Evolutionary conservation across 1,284 basidiomycete genomes (phyloP).

Genomic region (Pseudozyma sp.): DNA sequence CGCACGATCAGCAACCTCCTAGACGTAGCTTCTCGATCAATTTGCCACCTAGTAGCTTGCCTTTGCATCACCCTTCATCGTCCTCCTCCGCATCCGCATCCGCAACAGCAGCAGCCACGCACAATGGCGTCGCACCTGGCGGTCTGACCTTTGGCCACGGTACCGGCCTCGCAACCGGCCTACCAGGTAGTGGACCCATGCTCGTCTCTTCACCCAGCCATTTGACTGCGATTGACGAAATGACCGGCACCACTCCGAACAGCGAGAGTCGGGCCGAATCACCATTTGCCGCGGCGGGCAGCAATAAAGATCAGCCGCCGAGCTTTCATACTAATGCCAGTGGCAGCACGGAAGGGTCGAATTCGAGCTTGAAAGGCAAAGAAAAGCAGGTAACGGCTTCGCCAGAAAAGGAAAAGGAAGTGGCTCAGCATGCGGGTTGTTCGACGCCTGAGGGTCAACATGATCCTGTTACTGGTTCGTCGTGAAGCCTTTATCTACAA

Average conservation of each 20-base stretch:
- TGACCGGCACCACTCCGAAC: slow-evolving; percentile 22
- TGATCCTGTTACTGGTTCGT: slow-evolving; percentile 16
- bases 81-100: no score
- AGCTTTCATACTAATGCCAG: slow-evolving; percentile 13
- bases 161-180: background rate
- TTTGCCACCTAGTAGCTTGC: slow-evolving; percentile 30
- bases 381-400: slow-evolving; percentile 1
- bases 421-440: slow-evolving; percentile 26
- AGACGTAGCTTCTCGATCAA: slow-evolving; percentile 33
- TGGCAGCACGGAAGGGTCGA: slow-evolving; percentile 8
- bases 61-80: slow-evolving; percentile 13
- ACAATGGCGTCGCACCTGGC: background rate
- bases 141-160: background rate
- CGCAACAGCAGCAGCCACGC: no score
- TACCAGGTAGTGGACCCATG: slow-evolving; percentile 7
- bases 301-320: slow-evolving; percentile 8
- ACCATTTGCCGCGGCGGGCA: background rate
- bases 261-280: slow-evolving; percentile 31
- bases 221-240: slow-evolving; percentile 47
- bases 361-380: slow-evolving; percentile 21
- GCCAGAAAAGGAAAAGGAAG: slow-evolving; percentile 3
- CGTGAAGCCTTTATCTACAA: background rate
- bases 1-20: slow-evolving; percentile 11
- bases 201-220: slow-evolving; percentile 26
- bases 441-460: slow-evolving; percentile 33